phyloP scores from a whole-genome alignment of 345 rosid species.

The Angophora floribunda region DNA sequence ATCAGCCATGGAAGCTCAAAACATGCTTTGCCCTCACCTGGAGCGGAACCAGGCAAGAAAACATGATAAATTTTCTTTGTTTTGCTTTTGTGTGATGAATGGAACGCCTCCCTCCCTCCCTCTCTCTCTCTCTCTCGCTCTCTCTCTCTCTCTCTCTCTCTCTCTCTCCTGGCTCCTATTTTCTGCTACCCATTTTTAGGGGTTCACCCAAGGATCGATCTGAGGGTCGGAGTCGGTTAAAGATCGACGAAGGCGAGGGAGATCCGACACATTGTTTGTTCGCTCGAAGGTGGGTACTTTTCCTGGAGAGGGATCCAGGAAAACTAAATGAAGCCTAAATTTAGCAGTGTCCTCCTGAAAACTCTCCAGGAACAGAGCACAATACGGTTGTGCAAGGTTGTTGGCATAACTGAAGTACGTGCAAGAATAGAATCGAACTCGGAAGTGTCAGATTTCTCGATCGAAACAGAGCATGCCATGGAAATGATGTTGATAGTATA shows the following conservation, averaged over 20 bases:
- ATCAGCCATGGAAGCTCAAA: slow-evolving; percentile 12
- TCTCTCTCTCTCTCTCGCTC: not conserved
- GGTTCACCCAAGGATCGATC: not conserved
- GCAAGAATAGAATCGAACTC: not conserved
- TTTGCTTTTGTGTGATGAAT: not conserved
- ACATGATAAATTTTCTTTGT: not conserved
- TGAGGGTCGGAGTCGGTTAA: slow-evolving; percentile 2
- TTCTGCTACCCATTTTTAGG: slow-evolving; percentile 15
- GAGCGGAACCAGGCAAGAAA: slow-evolving; percentile 33
- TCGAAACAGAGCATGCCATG: not conserved
- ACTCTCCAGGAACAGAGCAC: not conserved
- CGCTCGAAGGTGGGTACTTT: not conserved
- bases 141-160: not conserved
- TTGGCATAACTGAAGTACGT: not conserved
- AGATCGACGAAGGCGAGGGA: slow-evolving; percentile 13
- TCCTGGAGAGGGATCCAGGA: not conserved
- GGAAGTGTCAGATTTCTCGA: not conserved
- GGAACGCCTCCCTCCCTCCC: not conserved
- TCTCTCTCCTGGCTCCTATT: not conserved
- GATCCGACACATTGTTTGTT: not conserved
- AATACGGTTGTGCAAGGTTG: not conserved
- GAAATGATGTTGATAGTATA: not conserved
- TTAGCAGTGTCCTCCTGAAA: not conserved
- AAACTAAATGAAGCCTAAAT: not conserved
- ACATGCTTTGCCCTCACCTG: slow-evolving; percentile 2